Conservation (phyloP, 768 basidiomycete species). For the Favolaschia claudopus region DNA sequence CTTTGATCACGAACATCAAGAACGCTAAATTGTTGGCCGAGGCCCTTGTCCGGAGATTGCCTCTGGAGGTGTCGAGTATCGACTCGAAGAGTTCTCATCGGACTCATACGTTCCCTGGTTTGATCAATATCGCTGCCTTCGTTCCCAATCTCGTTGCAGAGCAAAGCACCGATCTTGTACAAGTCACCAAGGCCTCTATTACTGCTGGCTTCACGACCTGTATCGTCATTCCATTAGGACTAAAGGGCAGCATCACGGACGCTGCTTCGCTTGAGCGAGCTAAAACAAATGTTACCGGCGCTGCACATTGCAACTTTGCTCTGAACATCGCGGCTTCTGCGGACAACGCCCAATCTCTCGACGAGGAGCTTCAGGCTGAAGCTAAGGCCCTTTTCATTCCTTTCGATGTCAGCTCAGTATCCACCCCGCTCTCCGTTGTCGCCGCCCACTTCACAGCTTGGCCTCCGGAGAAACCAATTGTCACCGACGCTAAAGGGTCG, state of each 20-base stretch:
- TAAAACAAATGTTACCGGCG: constrained; percentile 64
- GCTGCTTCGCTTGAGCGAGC: constrained; percentile 72
- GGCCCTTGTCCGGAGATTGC: constrained; percentile 88
- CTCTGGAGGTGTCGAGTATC: constrained; percentile 87
- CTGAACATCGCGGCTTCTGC: constrained; percentile 80
- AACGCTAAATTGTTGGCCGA: constrained; percentile 96
- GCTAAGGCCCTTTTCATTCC: constrained; percentile 90
- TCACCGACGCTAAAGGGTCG: constrained; percentile 92
- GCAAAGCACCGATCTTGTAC: constrained; percentile 64
- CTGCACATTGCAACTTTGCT: constrained; percentile 88
- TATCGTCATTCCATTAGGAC: constrained; percentile 78
- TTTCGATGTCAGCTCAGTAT: constrained; percentile 57
- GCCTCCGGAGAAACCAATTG: constrained; percentile 91
- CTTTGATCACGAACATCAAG: constrained; percentile 98
- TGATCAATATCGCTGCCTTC: constrained; percentile 89
- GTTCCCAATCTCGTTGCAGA: constrained; percentile 72
- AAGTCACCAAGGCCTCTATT: constrained; percentile 82
- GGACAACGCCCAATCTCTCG: constrained; percentile 66
- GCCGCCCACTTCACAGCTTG: constrained; percentile 91
- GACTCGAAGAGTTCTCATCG: constrained; percentile 95
- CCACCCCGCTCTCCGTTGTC: constrained; percentile 72
- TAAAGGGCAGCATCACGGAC: constrained; percentile 70
- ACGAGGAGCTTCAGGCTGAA: constrained; percentile 80
- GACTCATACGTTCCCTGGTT: constrained; percentile 90
- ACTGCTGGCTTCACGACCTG: constrained; percentile 91